phyloP scores from a whole-genome alignment of 768 basidiomycete genomes.

The Scleroderma bovista region DNA sequence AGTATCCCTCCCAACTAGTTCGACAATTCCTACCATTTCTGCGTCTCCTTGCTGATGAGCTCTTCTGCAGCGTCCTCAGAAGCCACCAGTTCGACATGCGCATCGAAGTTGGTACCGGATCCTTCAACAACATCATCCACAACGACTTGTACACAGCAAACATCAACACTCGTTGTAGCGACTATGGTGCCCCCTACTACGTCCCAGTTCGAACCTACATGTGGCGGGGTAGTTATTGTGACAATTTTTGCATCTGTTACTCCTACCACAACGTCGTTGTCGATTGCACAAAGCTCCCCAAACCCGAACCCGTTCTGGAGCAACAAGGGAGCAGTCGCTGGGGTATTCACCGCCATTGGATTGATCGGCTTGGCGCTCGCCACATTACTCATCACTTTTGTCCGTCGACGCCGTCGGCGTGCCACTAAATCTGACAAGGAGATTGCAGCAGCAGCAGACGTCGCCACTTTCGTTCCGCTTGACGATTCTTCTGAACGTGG shows the following conservation, averaged over 20 bases:
- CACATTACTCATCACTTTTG: constrained; percentile 44
- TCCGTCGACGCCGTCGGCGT: constrained; percentile 58
- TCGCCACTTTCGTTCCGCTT: constrained; percentile 44
- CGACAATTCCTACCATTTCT: too few relatives aligned
- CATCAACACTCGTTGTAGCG: neutral
- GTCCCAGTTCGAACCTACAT: constrained; percentile 5
- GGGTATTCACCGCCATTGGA: constrained; percentile 68
- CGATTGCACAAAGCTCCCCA: too few relatives aligned
- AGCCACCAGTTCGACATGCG: too few relatives aligned
- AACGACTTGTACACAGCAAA: constrained; percentile 5
- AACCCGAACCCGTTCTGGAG: too few relatives aligned
- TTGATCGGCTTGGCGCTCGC: constrained; percentile 47
- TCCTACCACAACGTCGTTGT: neutral
- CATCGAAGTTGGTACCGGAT: too few relatives aligned
- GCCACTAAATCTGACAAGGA: constrained; percentile 66
- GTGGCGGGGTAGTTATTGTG: constrained; percentile 6
- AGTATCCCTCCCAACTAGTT: too few relatives aligned
- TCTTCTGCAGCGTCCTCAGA: too few relatives aligned
- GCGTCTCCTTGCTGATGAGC: too few relatives aligned
- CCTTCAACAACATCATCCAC: constrained; percentile 1
- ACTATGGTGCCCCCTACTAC: neutral
- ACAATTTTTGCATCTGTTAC: neutral
- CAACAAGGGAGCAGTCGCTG: constrained; percentile 70
- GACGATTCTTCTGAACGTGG: constrained; percentile 38
- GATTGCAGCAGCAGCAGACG: constrained; percentile 62